These are phyloP conservation scores for Xylariales sp. DNA, from an alignment of 2,329 filamentous ascomycete genomes.

Conservation along the genomic window DNA sequence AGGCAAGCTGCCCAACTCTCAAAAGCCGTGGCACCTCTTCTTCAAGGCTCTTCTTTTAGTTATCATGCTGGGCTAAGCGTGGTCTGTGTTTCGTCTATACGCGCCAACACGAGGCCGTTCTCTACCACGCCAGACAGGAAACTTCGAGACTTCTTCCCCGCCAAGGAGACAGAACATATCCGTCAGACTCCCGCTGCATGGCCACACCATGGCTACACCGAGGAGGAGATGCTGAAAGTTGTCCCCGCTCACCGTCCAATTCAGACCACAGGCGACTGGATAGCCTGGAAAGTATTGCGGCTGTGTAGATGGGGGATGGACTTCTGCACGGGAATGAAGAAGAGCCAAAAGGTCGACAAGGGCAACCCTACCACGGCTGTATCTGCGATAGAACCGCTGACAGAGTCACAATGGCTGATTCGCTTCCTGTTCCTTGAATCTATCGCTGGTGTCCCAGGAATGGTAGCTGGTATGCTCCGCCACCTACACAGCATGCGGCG, in stretches of 20 bases:
- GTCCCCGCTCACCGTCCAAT: constrained; percentile 73
- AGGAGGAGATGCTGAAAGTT: constrained; percentile 73
- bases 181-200: constrained; percentile 61
- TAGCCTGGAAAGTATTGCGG: constrained; percentile 73
- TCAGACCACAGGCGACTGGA: constrained; percentile 68
- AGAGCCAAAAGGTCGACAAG: constrained; percentile 65
- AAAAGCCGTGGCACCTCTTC: constrained; percentile 16
- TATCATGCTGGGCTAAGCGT: constrained; percentile 22
- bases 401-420: constrained; percentile 82
- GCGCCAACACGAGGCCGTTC: constrained; percentile 32
- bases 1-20: constrained; percentile 24
- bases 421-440: constrained; percentile 92
- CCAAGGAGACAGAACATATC: constrained; percentile 57
- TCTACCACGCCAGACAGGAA: constrained; percentile 42
- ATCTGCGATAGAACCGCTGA: constrained; percentile 57
- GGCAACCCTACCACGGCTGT: constrained; percentile 51
- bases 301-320: constrained; percentile 78
- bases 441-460: constrained; percentile 91
- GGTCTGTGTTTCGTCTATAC: constrained; percentile 17
- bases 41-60: constrained; percentile 14
- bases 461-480: constrained; percentile 92
- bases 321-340: constrained; percentile 66
- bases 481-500: constrained; percentile 80
- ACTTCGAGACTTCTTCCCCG: constrained; percentile 59
- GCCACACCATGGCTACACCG: constrained; percentile 69